Base-by-base conservation (phyloP, 176 grass and related monocot species). In the Aegilops umbellulata region DNA sequence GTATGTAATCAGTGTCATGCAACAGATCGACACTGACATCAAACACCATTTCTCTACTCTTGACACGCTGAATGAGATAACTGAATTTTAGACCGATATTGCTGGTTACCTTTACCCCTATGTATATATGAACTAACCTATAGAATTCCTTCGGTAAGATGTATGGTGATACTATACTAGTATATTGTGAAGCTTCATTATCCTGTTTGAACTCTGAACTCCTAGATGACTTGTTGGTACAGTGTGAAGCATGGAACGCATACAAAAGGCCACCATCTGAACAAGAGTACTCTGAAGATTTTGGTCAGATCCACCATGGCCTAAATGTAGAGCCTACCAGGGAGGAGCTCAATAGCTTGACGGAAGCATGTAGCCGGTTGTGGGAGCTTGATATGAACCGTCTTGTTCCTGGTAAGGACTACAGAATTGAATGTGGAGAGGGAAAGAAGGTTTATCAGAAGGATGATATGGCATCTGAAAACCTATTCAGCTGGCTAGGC, bases 371-470 rank as follows among this genome's bases (percentile, higher is more conserved):
- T 78, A 90, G 22, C 81, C 80, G 77, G 22, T 76, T 98, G 64
- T 98, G 96, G 96, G 91, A 95, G 44, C 92, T 98, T 19, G 96
- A 98, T 76, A 27, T 87, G 57, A 95, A 98, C 71, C 90, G 92
- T 76, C 83, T 98, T 11, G 71, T 92, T 84, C 96, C 96, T 72
- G 93, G 90, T 71, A 92, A 92, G 76, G 91, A 95, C 86, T 98
- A 95, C 65, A 86, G 73, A 68, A 95, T 98, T 3, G 87, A 95
- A 58, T 90, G 90, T 76, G 93, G 96, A 4, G 84, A 94, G 22
- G 96, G 96, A 27, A 98, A 98, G 82, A 98, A 95, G 82, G 93
- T 98, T 60, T 98, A 98, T 66, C 86, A 89, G 63, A 85, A 94
- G 85, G 96, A 90, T 35, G 93, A 98, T 85, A 94, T 89, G 93